Percentiles rank a stretch among this genome's conserved stretches.
Conservation (phyloP, 495 filamentous ascomycete genomes). For the Umbilicaria muhlenbergii region DNA sequence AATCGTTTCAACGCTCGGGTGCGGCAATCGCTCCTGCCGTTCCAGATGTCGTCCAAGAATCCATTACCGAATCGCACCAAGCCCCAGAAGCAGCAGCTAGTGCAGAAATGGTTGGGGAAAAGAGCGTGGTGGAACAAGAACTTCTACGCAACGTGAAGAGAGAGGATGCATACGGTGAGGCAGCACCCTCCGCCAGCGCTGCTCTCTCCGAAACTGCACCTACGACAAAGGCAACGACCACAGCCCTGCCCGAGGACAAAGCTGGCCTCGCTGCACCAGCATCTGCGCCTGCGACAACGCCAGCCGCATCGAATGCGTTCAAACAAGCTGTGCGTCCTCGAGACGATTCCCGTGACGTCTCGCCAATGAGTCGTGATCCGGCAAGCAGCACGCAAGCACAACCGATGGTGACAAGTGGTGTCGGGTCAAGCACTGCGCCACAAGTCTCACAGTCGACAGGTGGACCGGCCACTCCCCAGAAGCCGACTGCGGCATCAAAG, state of each 20-base stretch:
- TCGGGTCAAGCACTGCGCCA: conserved; percentile 11
- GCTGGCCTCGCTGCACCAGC: neutral
- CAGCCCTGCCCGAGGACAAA: too few species aligned
- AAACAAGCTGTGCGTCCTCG: conserved; percentile 3
- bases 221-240: conserved; percentile 3
- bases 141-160: conserved; percentile 38
- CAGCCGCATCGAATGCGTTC: neutral
- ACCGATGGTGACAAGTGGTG: conserved; percentile 25
- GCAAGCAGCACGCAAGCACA: conserved; percentile 9
- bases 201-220: conserved; percentile 29
- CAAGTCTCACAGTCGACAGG: conserved; percentile 9
- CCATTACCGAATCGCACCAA: conserved; percentile 45
- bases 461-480: conserved; percentile 2
- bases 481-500: conserved; percentile 7
- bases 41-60: conserved; percentile 59
- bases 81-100: conserved; percentile 58
- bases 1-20: too few species aligned
- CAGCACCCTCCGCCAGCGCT: conserved; percentile 33
- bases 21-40: conserved; percentile 31
- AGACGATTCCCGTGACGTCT: conserved; percentile 28
- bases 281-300: conserved; percentile 1
- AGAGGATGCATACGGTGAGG: conserved; percentile 31
- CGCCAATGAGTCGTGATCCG: conserved; percentile 19
- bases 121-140: conserved; percentile 59
- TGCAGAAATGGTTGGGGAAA: conserved; percentile 54